Evolutionary conservation across 2,329 filamentous ascomycete species (phyloP), one percentile per base, ranked within the genome.

Genomic region (Fusarium buxicola): DNA sequence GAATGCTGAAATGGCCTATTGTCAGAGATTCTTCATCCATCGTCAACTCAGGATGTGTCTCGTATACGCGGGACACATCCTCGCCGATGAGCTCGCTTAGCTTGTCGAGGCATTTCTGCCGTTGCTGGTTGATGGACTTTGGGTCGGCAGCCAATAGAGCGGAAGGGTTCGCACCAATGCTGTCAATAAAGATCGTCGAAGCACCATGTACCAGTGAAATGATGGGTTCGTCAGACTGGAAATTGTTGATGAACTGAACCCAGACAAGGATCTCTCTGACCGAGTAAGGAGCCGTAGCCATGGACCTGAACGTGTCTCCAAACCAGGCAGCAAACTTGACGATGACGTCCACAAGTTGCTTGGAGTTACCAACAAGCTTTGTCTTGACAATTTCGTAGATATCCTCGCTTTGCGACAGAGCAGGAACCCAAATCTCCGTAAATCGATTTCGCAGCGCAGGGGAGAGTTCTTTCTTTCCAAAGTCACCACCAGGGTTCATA

Each of bases 401-500:
- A 73, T 99, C 96, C 27, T 93, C 89, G 47, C 87, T 85, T 58
- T 94, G 91, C 1, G 92, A 93, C 56, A 98, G 80, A 1, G 94
- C 86, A 2, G 95, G 93, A 1, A 98, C 95, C 95, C 95, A 99
- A 8, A 99, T 97, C 76, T 99, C 95, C 0, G 95, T 99, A 74
- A 99, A 97, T 58, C 95, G 91, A 74, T 99, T 99, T 40, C 95
- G 86, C 58, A 99, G 80, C 12, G 95, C 96, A 4, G 95, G 95
- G 1, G 95, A 99, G 11, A 99, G 84, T 75, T 99, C 95, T 68
- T 94, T 92, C 79, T 99, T 99, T 65, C 95, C 95, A 74, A 98
- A 99, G 73, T 99, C 95, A 40, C 96, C 95, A 46, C 96, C 96
- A 8, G 95, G 95, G 68, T 99, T 99, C 95, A 99, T 99, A 0